Base-by-base conservation (phyloP, 345 rosid genomes). In the Camelina sativa region DNA sequence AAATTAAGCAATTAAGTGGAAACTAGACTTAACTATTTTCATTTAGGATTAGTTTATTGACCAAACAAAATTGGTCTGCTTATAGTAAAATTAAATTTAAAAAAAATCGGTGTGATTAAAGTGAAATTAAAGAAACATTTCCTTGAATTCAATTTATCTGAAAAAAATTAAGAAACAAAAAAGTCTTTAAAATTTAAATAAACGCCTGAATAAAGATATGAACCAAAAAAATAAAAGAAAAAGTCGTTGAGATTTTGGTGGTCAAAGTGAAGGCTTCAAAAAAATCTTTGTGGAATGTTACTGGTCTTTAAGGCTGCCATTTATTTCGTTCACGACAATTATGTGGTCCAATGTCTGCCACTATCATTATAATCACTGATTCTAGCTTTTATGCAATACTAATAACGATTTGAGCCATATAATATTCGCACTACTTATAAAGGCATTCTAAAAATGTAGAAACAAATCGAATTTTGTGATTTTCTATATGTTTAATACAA, bases 211-310 rank as follows among this genome's bases (percentile, higher is more conserved):
- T 13, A 25, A 25, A 25, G 37, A 55, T 6, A 11, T 28, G 5
- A 28, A 25, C 67, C 46, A 50, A 47, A 46, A 20, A 66, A 61
- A 59, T 15, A 66, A 61, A 59, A 32, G 67, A 61, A 59, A 47
- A 46, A 34, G 48, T 55, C 50, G 12, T 10, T 1, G 60, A 75
- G 44, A 59, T 51, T 25, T 9, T 52, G n/a, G n/a, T 68, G 74
- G 74, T 75, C 74, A 75, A 30, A 32, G 20, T 50, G 78, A 74
- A 67, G 78, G 73, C 73, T 75, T 22, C 54, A 46, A 51, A 43
- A 43, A 88, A 86, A 86, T 88, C 84, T 28, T 20, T 53, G 70
- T 48, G 55, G 66, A 63, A 75, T 72, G 54, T 73, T 52, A 79
- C 53, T 44, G 55, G 80, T 72, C 80, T 64, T 59, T 58, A 59